Evolutionary conservation across 2,329 filamentous ascomycete genomes (phyloP).

Genomic region (Cladobotryum protrusum): DNA sequence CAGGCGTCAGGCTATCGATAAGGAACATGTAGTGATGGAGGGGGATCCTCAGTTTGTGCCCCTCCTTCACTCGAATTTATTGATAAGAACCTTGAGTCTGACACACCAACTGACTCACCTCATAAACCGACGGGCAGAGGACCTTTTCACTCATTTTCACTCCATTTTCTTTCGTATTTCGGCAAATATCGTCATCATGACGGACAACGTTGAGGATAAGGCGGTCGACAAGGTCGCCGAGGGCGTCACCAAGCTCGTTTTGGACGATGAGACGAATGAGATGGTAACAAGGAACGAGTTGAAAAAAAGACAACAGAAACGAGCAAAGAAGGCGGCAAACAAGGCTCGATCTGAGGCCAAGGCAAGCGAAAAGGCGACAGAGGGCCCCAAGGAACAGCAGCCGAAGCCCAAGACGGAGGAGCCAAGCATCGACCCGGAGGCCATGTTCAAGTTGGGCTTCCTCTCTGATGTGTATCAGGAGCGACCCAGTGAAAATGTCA

Average conservation of each 20-base stretch:
- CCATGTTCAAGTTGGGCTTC: constrained; percentile 78
- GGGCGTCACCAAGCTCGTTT: constrained; percentile 45
- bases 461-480: constrained; percentile 65
- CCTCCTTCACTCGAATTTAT: too few species aligned
- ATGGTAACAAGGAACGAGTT: constrained; percentile 59
- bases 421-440: constrained; percentile 46
- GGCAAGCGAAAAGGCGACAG: constrained; percentile 17
- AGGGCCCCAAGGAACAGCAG: constrained; percentile 17
- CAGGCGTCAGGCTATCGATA: too few species aligned
- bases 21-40: too few species aligned
- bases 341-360: constrained; percentile 42
- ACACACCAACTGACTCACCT: too few species aligned
- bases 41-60: too few species aligned
- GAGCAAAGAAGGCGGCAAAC: constrained; percentile 47
- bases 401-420: constrained; percentile 29
- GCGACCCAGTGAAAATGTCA: constrained; percentile 53
- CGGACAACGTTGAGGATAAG: neutral
- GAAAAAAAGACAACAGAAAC: constrained; percentile 55
- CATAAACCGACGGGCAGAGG: too few species aligned
- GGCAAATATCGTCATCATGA: neutral
- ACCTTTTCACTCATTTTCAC: too few species aligned
- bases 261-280: constrained; percentile 59
- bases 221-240: constrained; percentile 3
- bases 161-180: too few species aligned
- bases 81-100: too few species aligned